Percentiles rank a stretch among this genome's conserved stretches.
phyloP scores from a whole-genome alignment of 257 asterid species.

The Scutellaria galericulata region DNA sequence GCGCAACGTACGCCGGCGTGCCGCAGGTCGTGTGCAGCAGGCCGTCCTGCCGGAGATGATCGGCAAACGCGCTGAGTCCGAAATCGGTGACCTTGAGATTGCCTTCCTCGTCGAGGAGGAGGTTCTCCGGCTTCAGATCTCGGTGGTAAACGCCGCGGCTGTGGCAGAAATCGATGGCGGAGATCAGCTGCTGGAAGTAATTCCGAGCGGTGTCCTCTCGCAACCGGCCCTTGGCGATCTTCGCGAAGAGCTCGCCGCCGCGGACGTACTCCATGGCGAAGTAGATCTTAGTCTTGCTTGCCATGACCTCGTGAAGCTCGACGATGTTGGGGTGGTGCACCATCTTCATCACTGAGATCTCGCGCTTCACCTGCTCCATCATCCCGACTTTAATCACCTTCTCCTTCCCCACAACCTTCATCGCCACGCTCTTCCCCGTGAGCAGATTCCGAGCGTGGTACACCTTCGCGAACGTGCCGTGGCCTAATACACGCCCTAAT shows the following conservation, averaged over 20 bases:
- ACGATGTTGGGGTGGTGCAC: constrained; percentile 72
- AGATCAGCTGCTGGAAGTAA: constrained; percentile 71
- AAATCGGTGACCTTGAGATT: constrained; percentile 69
- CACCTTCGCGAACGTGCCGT: constrained; percentile 75
- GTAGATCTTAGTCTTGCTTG: constrained; percentile 67
- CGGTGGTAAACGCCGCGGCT: constrained; percentile 77
- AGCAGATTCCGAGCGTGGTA: constrained; percentile 61
- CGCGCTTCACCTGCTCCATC: constrained; percentile 84
- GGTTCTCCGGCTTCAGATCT: constrained; percentile 71
- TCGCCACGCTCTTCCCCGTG: constrained; percentile 60
- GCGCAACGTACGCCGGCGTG: constrained; percentile 76
- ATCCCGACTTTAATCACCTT: constrained; percentile 69
- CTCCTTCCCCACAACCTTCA: constrained; percentile 72
- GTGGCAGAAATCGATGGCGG: constrained; percentile 75
- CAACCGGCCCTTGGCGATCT: constrained; percentile 52
- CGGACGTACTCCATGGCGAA: constrained; percentile 72
- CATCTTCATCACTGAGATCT: constrained; percentile 81
- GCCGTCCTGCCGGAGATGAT: constrained; percentile 67
- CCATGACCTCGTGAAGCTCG: constrained; percentile 75
- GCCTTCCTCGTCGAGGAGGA: constrained; percentile 65
- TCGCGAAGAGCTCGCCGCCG: constrained; percentile 72
- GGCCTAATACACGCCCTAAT: constrained; percentile 63
- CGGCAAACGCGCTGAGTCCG: constrained; percentile 67
- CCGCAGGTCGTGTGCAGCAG: constrained; percentile 76
- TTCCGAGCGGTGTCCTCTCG: constrained; percentile 59